Conservation (phyloP, 2,329 filamentous ascomycete species). For the Cladosporium sp. region DNA sequence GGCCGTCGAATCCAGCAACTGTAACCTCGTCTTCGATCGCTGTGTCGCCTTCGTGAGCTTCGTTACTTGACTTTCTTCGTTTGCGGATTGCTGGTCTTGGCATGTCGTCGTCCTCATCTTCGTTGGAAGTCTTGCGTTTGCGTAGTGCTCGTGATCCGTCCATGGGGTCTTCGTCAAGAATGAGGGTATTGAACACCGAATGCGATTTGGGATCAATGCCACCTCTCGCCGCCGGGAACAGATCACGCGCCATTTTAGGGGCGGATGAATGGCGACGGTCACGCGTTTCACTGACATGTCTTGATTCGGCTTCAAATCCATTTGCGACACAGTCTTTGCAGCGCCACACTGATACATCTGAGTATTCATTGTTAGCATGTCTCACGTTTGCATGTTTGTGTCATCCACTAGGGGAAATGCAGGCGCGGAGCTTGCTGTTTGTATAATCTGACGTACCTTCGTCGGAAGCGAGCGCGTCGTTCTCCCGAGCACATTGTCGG, state of each 20-base stretch:
- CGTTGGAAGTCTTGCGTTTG: conserved; percentile 74
- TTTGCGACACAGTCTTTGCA: conserved; percentile 60
- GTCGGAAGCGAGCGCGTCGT: conserved; percentile 61
- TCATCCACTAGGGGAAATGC: conserved; percentile 5
- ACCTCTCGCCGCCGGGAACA: conserved; percentile 68
- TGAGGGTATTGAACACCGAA: conserved; percentile 73
- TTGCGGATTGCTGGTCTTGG: conserved; percentile 41
- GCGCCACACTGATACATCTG: conserved; percentile 62
- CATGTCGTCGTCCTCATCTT: conserved; percentile 51
- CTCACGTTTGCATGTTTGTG: conserved; percentile 13
- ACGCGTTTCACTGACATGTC: conserved; percentile 38
- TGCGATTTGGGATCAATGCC: conserved; percentile 68
- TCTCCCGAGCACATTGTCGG: conserved; percentile 80
- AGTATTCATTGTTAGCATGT: conserved; percentile 28
- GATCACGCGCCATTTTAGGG: conserved; percentile 65
- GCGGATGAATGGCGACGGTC: conserved; percentile 58
- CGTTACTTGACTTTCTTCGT: conserved; percentile 41
- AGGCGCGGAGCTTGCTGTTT: conserved; percentile 4
- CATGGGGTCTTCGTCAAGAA: conserved; percentile 70
- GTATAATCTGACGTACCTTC: conserved; percentile 58
- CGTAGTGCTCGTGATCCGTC: conserved; percentile 76
- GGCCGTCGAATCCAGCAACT: conserved; percentile 21
- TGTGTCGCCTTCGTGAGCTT: conserved; percentile 23
- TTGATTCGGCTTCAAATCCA: conserved; percentile 47
- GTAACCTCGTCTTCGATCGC: conserved; percentile 24